Evolutionary conservation across 148 eudicot genomes (phyloP).

Genomic region (Silene conica): DNA sequence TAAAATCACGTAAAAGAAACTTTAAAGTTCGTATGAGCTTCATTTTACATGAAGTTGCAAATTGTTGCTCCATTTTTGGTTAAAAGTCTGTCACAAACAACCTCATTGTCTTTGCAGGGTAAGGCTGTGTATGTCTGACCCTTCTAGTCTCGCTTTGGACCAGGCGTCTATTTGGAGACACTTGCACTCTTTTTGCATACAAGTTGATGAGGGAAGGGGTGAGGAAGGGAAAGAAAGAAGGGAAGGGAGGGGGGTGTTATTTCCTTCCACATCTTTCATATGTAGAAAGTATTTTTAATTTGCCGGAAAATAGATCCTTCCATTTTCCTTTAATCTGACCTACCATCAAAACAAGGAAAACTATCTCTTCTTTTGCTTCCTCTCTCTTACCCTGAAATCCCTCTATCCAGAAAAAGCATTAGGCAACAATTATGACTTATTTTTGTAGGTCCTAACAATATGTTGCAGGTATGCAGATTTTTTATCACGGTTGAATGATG

Average conservation of each 20-base stretch:
- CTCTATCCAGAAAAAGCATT: neutral
- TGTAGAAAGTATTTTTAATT: neutral
- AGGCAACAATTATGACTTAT: neutral
- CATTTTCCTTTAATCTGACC: neutral
- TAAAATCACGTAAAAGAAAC: neutral
- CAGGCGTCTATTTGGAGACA: no score
- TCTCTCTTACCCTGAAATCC: neutral
- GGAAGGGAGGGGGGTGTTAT: neutral
- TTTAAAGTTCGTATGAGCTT: neutral
- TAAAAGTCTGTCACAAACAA: neutral
- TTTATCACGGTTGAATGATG: conserved; percentile 89
- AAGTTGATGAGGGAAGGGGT: no score
- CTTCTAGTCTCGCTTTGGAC: neutral
- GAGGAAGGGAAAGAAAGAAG: neutral
- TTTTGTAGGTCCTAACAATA: conserved; percentile 13
- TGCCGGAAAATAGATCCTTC: neutral
- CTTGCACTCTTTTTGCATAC: no score
- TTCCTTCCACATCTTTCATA: neutral
- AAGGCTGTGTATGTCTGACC: conserved; percentile 1
- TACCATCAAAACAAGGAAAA: neutral
- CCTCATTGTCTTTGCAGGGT: neutral
- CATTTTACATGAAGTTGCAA: neutral
- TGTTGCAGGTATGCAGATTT: conserved; percentile 95
- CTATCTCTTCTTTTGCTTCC: neutral
- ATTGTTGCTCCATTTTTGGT: neutral